Evolutionary conservation across 306 rosid genomes (phyloP), one percentile per base, ranked within the genome.

Genomic region (Trichosanthes truncata): DNA sequence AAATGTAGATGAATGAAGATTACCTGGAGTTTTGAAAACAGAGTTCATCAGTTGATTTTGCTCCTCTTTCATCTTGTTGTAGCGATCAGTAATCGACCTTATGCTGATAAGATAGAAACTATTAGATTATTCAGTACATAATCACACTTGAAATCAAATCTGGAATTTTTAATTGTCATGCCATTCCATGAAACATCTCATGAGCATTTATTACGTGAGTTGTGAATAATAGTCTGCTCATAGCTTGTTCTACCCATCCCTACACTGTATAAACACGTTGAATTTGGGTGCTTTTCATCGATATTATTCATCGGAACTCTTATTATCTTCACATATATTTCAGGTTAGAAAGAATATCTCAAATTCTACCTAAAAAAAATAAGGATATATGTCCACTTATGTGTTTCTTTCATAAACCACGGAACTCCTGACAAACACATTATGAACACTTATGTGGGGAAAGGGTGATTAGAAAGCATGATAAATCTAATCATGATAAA

Each of bases 11-110:
- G 46, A 51, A 74, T 2, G 29, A 57, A 40, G 18, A 62, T 63
- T 65, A 78, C 81, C 81, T 78, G 81, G 46, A 63, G 74, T 48
- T 78, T 75, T 26, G 81, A 60, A n/a, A 62, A 52, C 75, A 11
- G 45, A 10, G 51, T 78, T 48, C 75, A 78, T 45, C 33, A 29
- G 8, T 49, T 78, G 81, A 48, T 48, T 61, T 48, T 63, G 72
- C 60, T 78, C 62, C 21, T 48, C 75, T 63, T 78, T 78, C 75
- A 33, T 29, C 55, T 51, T 46, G 46, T 20, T 46, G 75, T 61
- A 78, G 23, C 75, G 81, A 13, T 78, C 81, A 1, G 57, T 65
- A 43, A 78, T 33, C 20, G 81, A 78, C 18, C 40, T 78, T 51
- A 78, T 78, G 81, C 81, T 78, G 81, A 26, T 40, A 46, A 78